A percentile compares a stretch with the other conserved stretches of the same genome.
Conservation (phyloP, 2,329 filamentous ascomycete genomes). For the Thermoascus crustaceus region DNA sequence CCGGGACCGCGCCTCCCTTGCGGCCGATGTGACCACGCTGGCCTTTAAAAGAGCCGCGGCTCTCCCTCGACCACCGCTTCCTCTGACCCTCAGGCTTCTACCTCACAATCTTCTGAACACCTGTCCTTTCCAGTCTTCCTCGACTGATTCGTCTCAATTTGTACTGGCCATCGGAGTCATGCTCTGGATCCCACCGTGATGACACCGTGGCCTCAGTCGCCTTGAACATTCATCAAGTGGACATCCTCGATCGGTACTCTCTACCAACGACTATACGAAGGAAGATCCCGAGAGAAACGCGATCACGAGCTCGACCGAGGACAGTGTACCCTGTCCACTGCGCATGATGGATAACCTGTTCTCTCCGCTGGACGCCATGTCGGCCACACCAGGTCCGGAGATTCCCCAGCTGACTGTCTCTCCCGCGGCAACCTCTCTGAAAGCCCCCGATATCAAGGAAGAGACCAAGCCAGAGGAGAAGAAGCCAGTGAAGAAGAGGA, state of each 20-base stretch:
- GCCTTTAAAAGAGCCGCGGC: slow-evolving; percentile 31
- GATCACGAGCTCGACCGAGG: too few species aligned
- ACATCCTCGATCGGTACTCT: slow-evolving; percentile 5
- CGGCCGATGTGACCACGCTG: slow-evolving; percentile 28
- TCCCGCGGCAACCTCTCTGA: slow-evolving; percentile 32
- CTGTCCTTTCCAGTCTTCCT: slow-evolving; percentile 24
- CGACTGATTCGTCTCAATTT: slow-evolving; percentile 6
- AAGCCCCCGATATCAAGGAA: slow-evolving; percentile 19
- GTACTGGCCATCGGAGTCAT: slow-evolving; percentile 13
- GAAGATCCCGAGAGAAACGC: too few species aligned
- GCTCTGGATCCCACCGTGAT: slow-evolving; percentile 24
- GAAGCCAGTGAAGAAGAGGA: slow-evolving; percentile 83
- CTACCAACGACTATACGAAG: too few species aligned
- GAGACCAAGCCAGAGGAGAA: slow-evolving; percentile 44
- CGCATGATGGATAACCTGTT: slow-evolving; percentile 23
- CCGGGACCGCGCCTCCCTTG: not conserved
- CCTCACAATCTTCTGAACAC: slow-evolving; percentile 19
- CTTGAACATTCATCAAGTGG: slow-evolving; percentile 8
- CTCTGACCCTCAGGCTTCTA: slow-evolving; percentile 7
- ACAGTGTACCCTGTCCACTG: slow-evolving; percentile 4
- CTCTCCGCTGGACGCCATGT: slow-evolving; percentile 24
- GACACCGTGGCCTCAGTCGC: slow-evolving; percentile 27
- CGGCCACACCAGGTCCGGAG: slow-evolving; percentile 24
- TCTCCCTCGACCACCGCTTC: slow-evolving; percentile 10
- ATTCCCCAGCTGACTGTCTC: slow-evolving; percentile 33